Evolutionary conservation across 2,329 filamentous ascomycete species (phyloP).

Genomic region (Scedosporium dehoogii): DNA sequence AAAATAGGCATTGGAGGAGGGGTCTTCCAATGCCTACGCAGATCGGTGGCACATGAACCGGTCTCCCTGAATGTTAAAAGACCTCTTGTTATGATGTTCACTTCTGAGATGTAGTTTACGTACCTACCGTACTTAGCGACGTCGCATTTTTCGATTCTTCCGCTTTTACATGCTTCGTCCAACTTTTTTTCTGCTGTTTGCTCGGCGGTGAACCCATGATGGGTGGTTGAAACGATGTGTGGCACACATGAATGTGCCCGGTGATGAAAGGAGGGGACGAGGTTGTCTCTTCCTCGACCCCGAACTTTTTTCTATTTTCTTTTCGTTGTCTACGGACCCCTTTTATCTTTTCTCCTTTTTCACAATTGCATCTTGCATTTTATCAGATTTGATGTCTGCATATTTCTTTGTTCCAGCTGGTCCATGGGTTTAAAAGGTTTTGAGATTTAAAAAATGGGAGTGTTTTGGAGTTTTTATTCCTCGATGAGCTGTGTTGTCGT

Average conservation of each 20-base stretch:
- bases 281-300: background rate
- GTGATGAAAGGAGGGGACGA: too few relatives aligned
- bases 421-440: background rate
- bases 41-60: background rate
- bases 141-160: background rate
- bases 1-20: background rate
- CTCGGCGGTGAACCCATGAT: background rate
- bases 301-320: background rate
- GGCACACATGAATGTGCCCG: background rate
- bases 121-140: conserved; percentile 6
- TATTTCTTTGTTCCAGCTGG: background rate
- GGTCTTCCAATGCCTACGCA: background rate
- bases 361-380: background rate
- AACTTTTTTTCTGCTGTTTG: background rate
- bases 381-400: conserved; percentile 1
- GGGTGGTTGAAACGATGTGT: background rate
- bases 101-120: conserved; percentile 7
- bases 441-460: conserved; percentile 4
- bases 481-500: background rate
- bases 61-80: background rate
- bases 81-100: background rate
- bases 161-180: background rate
- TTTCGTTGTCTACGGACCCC: conserved; percentile 1
- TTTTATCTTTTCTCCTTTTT: conserved; percentile 2
- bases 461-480: background rate